These are phyloP conservation scores for Canariomyces notabilis DNA, from an alignment of 2,329 filamentous ascomycete species.

Conservation along the genomic window DNA sequence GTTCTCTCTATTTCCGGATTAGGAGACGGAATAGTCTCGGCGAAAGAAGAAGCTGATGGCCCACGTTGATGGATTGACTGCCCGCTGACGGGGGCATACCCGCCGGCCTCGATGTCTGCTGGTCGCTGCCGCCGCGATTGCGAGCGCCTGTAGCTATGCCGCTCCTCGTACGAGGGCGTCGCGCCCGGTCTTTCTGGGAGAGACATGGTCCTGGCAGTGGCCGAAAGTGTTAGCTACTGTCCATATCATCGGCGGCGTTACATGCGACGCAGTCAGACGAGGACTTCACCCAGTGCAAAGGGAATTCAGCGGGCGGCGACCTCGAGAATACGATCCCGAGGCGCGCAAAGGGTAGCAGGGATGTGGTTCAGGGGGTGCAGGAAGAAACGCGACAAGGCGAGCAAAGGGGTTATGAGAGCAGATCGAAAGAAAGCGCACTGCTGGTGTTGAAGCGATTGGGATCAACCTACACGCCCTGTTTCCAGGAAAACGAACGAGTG, in stretches of 20 bases:
- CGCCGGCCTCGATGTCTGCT: constrained; percentile 65
- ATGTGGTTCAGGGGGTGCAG: neutral
- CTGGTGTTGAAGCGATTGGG: constrained; percentile 3
- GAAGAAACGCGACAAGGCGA: constrained; percentile 9
- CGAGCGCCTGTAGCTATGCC: constrained; percentile 62
- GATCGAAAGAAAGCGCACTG: constrained; percentile 10
- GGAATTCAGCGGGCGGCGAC: constrained; percentile 6
- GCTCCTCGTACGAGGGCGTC: constrained; percentile 55
- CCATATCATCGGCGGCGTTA: neutral
- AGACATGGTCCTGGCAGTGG: constrained; percentile 49
- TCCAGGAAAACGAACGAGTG: constrained; percentile 13
- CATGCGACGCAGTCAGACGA: constrained; percentile 4
- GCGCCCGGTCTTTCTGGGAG: constrained; percentile 61
- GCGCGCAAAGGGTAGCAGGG: neutral
- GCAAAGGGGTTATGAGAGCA: constrained; percentile 5
- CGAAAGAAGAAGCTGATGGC: constrained; percentile 53
- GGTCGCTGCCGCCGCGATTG: constrained; percentile 60
- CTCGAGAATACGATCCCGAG: constrained; percentile 7
- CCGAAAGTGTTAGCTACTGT: constrained; percentile 20
- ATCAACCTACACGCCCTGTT: constrained; percentile 21
- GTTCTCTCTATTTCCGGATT: constrained; percentile 52
- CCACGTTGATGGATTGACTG: constrained; percentile 48
- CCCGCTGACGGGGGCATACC: constrained; percentile 40
- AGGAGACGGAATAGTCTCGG: constrained; percentile 52
- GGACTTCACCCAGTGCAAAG: constrained; percentile 16